phyloP scores from a whole-genome alignment of 2,329 filamentous ascomycete genomes.

The Xylariomycetidae sp. region DNA sequence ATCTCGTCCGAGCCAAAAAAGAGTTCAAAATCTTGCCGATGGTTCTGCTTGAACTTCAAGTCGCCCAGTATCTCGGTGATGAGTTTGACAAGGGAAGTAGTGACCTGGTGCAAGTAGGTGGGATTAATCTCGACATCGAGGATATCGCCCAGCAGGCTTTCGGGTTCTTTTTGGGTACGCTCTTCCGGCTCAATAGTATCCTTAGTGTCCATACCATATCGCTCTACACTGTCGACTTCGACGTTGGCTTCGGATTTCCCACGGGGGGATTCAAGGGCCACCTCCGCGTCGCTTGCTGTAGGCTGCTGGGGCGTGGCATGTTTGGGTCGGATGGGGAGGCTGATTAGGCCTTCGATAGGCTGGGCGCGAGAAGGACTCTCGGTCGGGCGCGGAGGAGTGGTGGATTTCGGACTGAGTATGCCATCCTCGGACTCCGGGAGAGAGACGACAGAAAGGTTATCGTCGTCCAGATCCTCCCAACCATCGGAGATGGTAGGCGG shows the following conservation, averaged over 20 bases:
- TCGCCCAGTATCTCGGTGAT: conserved; percentile 8
- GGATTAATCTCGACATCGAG: conserved; percentile 6
- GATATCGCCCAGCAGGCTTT: not conserved
- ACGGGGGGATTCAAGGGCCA: too few species aligned
- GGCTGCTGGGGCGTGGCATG: not conserved
- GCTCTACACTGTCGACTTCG: conserved; percentile 1
- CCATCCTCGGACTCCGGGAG: conserved; percentile 17
- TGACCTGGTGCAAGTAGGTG: conserved; percentile 4
- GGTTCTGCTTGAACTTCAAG: too few species aligned
- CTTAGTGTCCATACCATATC: conserved; percentile 3
- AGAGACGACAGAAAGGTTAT: conserved; percentile 21
- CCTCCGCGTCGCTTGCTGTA: not conserved
- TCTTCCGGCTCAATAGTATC: conserved; percentile 4
- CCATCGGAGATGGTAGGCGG: conserved; percentile 13
- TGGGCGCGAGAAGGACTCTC: not conserved
- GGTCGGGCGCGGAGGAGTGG: not conserved
- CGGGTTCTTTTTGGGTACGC: not conserved
- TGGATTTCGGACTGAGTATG: not conserved
- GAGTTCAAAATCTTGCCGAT: too few species aligned
- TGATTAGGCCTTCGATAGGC: conserved; percentile 3
- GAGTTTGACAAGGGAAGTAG: conserved; percentile 6
- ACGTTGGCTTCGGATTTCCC: not conserved
- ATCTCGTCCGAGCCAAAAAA: too few species aligned
- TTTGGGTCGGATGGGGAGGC: conserved; percentile 1
- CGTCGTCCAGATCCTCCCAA: conserved; percentile 22